These are phyloP conservation scores for Choiromyces venosus DNA, from an alignment of 495 filamentous ascomycete genomes.

Conservation along the genomic window DNA sequence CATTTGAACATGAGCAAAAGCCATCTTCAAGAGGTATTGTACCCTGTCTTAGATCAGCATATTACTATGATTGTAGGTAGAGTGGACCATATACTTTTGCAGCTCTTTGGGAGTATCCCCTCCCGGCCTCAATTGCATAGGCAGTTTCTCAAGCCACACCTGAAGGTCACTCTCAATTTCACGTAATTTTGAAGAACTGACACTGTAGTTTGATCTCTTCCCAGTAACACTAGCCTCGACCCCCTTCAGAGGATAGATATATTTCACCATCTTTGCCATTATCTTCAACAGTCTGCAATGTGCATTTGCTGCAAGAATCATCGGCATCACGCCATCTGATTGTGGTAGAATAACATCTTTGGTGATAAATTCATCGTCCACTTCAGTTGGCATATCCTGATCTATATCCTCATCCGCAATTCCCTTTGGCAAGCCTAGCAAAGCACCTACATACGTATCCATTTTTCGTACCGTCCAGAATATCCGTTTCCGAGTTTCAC, in stretches of 20 bases:
- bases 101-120: slow-evolving; percentile 66
- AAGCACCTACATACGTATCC: slow-evolving; percentile 86
- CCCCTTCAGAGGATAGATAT: slow-evolving; percentile 83
- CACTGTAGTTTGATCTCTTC: slow-evolving; percentile 57
- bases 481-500: slow-evolving; percentile 72
- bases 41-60: slow-evolving; percentile 52
- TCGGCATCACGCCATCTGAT: slow-evolving; percentile 66
- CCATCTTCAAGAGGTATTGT: slow-evolving; percentile 79
- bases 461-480: slow-evolving; percentile 91
- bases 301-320: slow-evolving; percentile 76
- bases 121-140: slow-evolving; percentile 66
- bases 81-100: slow-evolving; percentile 57
- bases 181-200: slow-evolving; percentile 79
- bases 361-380: slow-evolving; percentile 92
- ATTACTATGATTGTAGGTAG: slow-evolving; percentile 14
- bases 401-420: slow-evolving; percentile 86
- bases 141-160: slow-evolving; percentile 75
- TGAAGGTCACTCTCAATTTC: slow-evolving; percentile 86
- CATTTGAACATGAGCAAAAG: slow-evolving; percentile 87
- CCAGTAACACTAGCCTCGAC: slow-evolving; percentile 54
- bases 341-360: slow-evolving; percentile 65
- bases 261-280: slow-evolving; percentile 75
- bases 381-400: slow-evolving; percentile 73
- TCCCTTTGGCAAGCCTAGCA: slow-evolving; percentile 79
- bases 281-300: slow-evolving; percentile 73